Evolutionary conservation across 1,284 basidiomycete species (phyloP).

Genomic region (Sparassis latifolia): DNA sequence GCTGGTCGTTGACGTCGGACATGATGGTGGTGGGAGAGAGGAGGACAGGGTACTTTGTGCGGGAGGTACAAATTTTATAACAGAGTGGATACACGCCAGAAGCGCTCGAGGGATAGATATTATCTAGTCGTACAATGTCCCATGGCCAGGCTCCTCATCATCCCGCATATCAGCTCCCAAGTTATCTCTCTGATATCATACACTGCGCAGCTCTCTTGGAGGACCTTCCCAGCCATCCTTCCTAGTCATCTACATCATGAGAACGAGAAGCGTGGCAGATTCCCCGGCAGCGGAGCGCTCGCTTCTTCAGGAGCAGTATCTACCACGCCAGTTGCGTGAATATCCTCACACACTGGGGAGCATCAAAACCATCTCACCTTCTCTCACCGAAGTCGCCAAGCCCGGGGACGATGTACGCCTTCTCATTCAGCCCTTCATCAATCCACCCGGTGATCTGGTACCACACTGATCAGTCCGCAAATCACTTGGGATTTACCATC

Average conservation of each 20-base stretch:
- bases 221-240: no score
- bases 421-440: conserved; percentile 89
- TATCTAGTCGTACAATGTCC: no score
- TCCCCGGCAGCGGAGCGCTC: no score
- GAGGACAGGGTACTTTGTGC: background rate
- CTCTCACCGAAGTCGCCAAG: conserved; percentile 91
- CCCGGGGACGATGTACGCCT: conserved; percentile 84
- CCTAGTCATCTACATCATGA: no score
- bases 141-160: no score
- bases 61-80: no score
- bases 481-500: background rate
- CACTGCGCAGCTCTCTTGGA: no score
- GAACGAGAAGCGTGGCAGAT: no score
- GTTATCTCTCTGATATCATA: no score
- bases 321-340: background rate
- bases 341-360: conserved; percentile 2
- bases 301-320: conserved; percentile 6
- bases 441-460: conserved; percentile 92
- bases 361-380: conserved; percentile 40
- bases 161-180: no score
- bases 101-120: no score
- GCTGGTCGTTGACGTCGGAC: conserved; percentile 12
- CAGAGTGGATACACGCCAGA: no score
- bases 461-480: background rate
- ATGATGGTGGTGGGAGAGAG: conserved; percentile 7